Conservation (phyloP, 768 basidiomycete species). For the Peribolospora kevripleyi region DNA sequence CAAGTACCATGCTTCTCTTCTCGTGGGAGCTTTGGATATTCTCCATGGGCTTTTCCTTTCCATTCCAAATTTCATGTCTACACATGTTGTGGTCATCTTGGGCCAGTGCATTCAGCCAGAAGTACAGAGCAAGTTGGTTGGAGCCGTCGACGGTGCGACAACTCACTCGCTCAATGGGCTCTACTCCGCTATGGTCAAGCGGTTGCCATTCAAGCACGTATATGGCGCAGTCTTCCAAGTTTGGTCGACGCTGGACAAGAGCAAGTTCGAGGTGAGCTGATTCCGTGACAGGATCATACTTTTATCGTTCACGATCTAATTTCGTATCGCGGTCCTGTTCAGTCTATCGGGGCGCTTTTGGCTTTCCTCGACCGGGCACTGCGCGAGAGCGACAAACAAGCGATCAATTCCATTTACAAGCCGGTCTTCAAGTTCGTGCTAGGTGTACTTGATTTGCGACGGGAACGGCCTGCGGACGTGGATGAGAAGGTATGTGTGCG, state of each 20-base stretch:
- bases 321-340: not conserved
- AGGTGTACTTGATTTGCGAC: conserved; percentile 40
- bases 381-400: conserved; percentile 36
- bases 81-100: conserved; percentile 8
- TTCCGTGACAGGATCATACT: not conserved
- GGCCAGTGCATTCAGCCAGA: too few relatives aligned
- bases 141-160: not conserved
- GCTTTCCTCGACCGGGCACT: conserved; percentile 40
- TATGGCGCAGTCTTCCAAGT: conserved; percentile 34
- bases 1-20: conserved; percentile 5
- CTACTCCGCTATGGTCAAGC: conserved; percentile 44
- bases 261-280: conserved; percentile 10
- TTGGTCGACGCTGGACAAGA: conserved; percentile 17
- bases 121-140: not conserved
- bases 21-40: conserved; percentile 23
- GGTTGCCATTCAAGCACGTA: conserved; percentile 38
- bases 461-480: conserved; percentile 13
- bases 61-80: conserved; percentile 45
- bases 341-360: conserved; percentile 33
- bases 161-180: conserved; percentile 25
- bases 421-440: conserved; percentile 53
- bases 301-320: not conserved
- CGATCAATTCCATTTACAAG: conserved; percentile 41
- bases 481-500: not conserved
- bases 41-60: conserved; percentile 45